Percentiles rank a stretch among this genome's conserved stretches.
These are phyloP conservation scores for Hypoxylon sp. DNA, from an alignment of 2,329 filamentous ascomycete genomes.

Conservation along the genomic window DNA sequence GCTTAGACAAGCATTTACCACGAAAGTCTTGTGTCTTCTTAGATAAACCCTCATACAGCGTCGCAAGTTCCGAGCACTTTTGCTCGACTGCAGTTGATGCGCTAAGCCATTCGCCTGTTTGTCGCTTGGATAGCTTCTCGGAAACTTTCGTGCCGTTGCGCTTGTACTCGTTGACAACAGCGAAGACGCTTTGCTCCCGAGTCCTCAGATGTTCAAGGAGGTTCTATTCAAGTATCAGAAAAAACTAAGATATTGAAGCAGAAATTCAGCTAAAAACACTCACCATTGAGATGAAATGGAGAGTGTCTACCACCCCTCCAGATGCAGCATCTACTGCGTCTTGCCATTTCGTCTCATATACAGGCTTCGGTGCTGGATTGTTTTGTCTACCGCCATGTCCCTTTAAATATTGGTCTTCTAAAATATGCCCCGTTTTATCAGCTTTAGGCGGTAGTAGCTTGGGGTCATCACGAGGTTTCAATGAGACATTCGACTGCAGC, in stretches of 20 bases:
- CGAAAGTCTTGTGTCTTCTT: conserved; percentile 29
- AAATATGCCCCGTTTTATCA: background rate
- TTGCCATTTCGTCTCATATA: conserved; percentile 37
- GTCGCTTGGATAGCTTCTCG: conserved; percentile 24
- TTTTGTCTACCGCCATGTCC: background rate
- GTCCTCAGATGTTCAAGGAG: conserved; percentile 41
- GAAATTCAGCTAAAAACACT: conserved; percentile 3
- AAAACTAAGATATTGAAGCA: background rate
- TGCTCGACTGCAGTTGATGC: conserved; percentile 20
- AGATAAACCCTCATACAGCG: conserved; percentile 33
- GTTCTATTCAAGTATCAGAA: conserved; percentile 25
- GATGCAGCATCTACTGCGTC: conserved; percentile 39
- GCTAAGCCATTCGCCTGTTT: conserved; percentile 30
- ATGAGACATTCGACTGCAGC: conserved; percentile 1
- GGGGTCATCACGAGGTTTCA: background rate
- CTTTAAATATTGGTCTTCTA: background rate
- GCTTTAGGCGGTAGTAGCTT: background rate
- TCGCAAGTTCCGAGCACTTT: conserved; percentile 27
- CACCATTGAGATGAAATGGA: conserved; percentile 40
- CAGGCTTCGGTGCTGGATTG: background rate
- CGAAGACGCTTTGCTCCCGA: conserved; percentile 37
- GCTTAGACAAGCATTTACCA: conserved; percentile 26
- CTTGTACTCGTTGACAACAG: conserved; percentile 40
- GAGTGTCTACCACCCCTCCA: conserved; percentile 32
- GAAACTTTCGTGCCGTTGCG: conserved; percentile 37